phyloP scores from a whole-genome alignment of 768 basidiomycete species.

The Suillus paluster region DNA sequence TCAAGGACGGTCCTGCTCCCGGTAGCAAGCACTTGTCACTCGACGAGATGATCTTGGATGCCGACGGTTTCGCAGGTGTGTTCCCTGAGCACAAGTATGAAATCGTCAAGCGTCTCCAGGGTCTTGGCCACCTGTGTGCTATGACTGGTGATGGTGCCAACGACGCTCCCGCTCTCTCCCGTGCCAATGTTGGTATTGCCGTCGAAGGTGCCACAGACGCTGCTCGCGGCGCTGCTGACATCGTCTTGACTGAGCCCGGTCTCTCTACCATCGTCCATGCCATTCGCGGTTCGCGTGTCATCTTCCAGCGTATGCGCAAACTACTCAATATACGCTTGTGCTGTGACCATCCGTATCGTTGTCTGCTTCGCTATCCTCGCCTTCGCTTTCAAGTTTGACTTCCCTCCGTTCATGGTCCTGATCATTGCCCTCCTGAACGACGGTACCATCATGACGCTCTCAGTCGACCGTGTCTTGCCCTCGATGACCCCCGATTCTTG shows the following conservation, averaged over 20 bases:
- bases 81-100: constrained; percentile 99
- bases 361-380: constrained; percentile 96
- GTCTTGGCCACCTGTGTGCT: constrained; percentile 92
- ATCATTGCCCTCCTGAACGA: constrained; percentile 97
- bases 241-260: constrained; percentile 97
- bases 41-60: constrained; percentile 99
- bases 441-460: constrained; percentile 98
- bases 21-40: constrained; percentile 82
- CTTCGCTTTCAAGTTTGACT: constrained; percentile 96
- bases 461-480: constrained; percentile 93
- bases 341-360: constrained; percentile 98
- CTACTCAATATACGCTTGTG: constrained; percentile 97
- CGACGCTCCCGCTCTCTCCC: constrained; percentile 95
- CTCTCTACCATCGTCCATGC: constrained; percentile 99
- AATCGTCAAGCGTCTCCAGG: constrained; percentile 98
- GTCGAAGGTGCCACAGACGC: constrained; percentile 99
- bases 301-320: constrained; percentile 99
- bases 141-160: constrained; percentile 99
- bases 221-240: constrained; percentile 97
- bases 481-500: constrained; percentile 92
- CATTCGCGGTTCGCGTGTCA: constrained; percentile 96
- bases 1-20: constrained; percentile 93
- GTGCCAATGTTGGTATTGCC: constrained; percentile 99
- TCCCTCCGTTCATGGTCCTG: constrained; percentile 99
- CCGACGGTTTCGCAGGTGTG: constrained; percentile 98